phyloP scores from a whole-genome alignment of 129 eudicot genomes.

The Chrysanthemum lavandulifolium region DNA sequence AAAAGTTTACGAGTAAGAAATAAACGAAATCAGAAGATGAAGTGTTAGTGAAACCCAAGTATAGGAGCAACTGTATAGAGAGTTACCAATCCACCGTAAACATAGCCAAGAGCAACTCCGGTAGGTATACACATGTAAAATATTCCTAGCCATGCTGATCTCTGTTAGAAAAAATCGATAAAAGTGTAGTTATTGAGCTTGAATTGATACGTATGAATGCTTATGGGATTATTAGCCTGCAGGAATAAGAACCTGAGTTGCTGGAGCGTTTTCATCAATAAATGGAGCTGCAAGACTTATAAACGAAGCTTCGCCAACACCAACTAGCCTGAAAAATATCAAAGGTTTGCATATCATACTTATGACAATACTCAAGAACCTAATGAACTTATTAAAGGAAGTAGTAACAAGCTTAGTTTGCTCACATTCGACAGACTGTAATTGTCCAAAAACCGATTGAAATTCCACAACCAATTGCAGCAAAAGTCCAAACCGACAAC shows the following conservation, averaged over 20 bases:
- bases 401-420: neutral
- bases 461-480: conserved; percentile 75
- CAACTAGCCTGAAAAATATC: conserved; percentile 66
- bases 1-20: no score
- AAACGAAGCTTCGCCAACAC: conserved; percentile 98
- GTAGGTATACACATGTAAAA: conserved; percentile 98
- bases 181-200: neutral
- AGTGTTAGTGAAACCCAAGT: neutral
- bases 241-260: conserved; percentile 48
- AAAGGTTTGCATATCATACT: conserved; percentile 12
- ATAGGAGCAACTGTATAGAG: neutral
- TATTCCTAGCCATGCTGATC: conserved; percentile 85
- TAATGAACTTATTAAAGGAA: neutral
- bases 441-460: conserved; percentile 80
- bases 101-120: conserved; percentile 89
- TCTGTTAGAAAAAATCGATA: conserved; percentile 37
- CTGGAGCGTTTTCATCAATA: conserved; percentile 91
- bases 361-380: neutral
- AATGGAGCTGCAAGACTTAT: conserved; percentile 99
- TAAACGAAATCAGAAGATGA: no score
- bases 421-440: conserved; percentile 78
- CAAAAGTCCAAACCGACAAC: conserved; percentile 76
- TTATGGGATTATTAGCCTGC: neutral
- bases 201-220: neutral
- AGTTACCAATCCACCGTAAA: conserved; percentile 76